Evolutionary conservation across 2,329 filamentous ascomycete species (phyloP), one percentile per base, ranked within the genome.

Genomic region (Cercospora sojina): DNA sequence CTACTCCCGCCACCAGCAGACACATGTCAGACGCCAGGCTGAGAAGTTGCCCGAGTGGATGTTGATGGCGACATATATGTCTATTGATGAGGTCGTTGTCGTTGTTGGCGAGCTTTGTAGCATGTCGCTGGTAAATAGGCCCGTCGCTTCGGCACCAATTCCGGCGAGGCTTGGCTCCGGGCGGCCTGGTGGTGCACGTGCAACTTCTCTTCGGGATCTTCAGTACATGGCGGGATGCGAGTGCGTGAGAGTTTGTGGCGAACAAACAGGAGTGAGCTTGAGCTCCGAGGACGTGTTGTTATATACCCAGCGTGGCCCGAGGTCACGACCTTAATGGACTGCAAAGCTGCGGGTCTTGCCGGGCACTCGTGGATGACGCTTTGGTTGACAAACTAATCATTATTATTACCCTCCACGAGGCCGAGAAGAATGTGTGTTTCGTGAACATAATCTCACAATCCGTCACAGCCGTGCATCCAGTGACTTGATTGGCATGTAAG

Each of bases 311-410:
- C 3, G 25, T 29, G 47, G 43, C 41, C 47, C 29, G 20, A 53
- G 59, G n/a, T 62, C 43, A 35, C 43, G 59, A 61, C 59, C 59
- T 62, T 62, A 53, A 62, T 62, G 59, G 47, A 51, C 59, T 38
- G 27, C 27, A 49, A 25, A 23, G 43, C 43, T 25, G 47, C 59
- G 59, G 59, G 32, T 20, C 25, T 29, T 53, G 43, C 59, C 59
- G 29, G 27, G 47, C 27, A 20, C 35, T 53, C 25, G 12, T 53
- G 47, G 10, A 51, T 6, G 23, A 53, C 47, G 23, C 47, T 23
- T 2, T 27, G 23, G 47, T 53, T 27, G 47, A 27, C 47, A 16
- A 16, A 27, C 12, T 53, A 27, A 53, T 53, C 47, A 27, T 53
- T 25, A 27, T 53, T 25, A 27, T 8, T 13, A 16, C 47, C 0